Conservation (phyloP, 495 filamentous ascomycete genomes). For the Thozetella sp. region DNA sequence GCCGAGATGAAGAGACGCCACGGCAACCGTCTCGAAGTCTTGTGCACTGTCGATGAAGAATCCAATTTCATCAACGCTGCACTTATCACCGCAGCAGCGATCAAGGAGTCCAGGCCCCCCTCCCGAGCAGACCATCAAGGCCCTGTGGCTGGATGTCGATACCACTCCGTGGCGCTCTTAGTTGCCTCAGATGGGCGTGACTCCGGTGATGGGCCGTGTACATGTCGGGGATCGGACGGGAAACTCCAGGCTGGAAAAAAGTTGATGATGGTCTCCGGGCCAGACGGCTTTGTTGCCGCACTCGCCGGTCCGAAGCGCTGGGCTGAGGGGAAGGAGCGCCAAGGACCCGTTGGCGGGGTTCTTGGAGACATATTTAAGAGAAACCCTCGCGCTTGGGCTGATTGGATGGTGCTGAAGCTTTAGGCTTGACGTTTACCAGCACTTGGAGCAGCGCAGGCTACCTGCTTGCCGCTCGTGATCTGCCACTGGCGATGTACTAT, state of each 20-base stretch:
- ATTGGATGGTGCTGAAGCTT: constrained; percentile 55
- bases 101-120: neutral
- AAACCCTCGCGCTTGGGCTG: constrained; percentile 16
- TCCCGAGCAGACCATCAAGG: neutral
- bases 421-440: constrained; percentile 21
- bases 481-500: no score
- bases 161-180: neutral
- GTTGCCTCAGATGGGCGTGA: constrained; percentile 10
- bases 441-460: no score
- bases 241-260: constrained; percentile 39
- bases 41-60: constrained; percentile 83
- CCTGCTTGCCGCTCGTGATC: no score
- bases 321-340: constrained; percentile 68
- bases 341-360: constrained; percentile 58
- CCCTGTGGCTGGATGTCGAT: constrained; percentile 3
- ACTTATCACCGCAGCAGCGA: constrained; percentile 4
- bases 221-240: neutral
- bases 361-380: constrained; percentile 31
- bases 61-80: constrained; percentile 52
- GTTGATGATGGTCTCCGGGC: constrained; percentile 80
- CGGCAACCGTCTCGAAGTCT: constrained; percentile 56
- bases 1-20: constrained; percentile 57
- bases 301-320: constrained; percentile 79
- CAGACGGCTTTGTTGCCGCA: constrained; percentile 82
- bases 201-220: constrained; percentile 17